Conservation (phyloP, 2,329 filamentous ascomycete species). For the Hymenoscyphus albidus region DNA sequence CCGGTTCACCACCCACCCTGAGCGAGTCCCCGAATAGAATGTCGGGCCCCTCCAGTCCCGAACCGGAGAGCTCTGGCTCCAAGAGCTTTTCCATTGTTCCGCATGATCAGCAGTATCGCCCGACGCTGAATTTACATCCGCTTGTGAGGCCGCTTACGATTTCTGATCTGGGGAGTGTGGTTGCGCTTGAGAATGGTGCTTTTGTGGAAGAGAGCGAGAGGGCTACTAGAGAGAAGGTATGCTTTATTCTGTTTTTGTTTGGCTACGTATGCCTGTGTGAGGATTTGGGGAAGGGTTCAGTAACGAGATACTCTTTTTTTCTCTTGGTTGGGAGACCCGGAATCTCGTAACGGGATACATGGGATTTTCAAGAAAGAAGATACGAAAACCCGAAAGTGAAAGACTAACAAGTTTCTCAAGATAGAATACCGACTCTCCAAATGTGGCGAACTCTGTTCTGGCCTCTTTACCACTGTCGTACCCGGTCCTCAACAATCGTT, state of each 20-base stretch:
- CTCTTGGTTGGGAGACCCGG: not conserved
- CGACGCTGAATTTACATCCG: constrained; percentile 59
- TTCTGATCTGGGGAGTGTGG: constrained; percentile 58
- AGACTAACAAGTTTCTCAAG: constrained; percentile 40
- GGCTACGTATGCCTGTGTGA: too few species aligned
- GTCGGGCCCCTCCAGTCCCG: constrained; percentile 9
- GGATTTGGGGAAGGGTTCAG: not conserved
- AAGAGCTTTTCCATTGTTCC: constrained; percentile 12
- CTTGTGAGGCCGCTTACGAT: constrained; percentile 70
- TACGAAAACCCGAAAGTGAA: too few species aligned
- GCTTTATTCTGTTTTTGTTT: constrained; percentile 18
- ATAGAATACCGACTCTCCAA: constrained; percentile 70
- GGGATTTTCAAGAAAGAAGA: too few species aligned
- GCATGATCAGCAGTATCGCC: constrained; percentile 21
- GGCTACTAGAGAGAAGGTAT: constrained; percentile 52
- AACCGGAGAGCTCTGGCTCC: not conserved
- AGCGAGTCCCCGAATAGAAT: constrained; percentile 14
- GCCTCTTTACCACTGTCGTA: constrained; percentile 68
- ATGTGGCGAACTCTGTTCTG: constrained; percentile 74
- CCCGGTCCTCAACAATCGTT: constrained; percentile 46
- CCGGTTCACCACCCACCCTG: constrained; percentile 11
- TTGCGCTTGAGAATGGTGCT: constrained; percentile 52
- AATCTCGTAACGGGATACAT: not conserved
- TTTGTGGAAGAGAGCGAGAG: constrained; percentile 49
- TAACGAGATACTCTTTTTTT: not conserved